Evolutionary conservation across 2,329 filamentous ascomycete genomes (phyloP).

Genomic region (Aspergillus carbonarius): DNA sequence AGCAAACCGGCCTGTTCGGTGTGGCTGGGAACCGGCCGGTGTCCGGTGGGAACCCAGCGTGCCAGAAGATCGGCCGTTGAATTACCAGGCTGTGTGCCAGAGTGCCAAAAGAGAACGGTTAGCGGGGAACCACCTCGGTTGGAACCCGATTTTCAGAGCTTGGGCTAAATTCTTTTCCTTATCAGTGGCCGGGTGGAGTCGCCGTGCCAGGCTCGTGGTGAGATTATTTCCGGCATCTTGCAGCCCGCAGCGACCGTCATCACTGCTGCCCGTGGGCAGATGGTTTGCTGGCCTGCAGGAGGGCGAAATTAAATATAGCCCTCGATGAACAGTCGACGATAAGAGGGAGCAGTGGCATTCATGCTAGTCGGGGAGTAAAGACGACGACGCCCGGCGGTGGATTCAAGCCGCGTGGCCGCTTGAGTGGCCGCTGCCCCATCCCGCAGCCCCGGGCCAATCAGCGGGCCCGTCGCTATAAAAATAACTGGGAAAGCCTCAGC

Average conservation of each 20-base stretch:
- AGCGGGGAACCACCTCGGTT: not conserved
- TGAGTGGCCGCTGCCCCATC: slow-evolving; percentile 3
- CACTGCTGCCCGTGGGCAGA: too few relatives aligned
- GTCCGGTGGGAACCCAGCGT: not conserved
- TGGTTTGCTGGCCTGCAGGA: too few relatives aligned
- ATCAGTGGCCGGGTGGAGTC: not conserved
- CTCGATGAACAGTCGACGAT: too few relatives aligned
- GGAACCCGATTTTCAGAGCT: not conserved
- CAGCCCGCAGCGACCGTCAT: too few relatives aligned
- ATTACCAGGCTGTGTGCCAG: not conserved
- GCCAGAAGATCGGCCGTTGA: slow-evolving; percentile 1
- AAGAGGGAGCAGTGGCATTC: not conserved
- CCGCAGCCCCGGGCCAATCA: not conserved
- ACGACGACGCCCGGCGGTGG: not conserved
- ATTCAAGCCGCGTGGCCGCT: slow-evolving; percentile 5
- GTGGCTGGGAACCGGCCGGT: not conserved
- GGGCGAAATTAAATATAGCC: too few relatives aligned
- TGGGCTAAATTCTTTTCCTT: slow-evolving; percentile 7
- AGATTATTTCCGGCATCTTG: too few relatives aligned
- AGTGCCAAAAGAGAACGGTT: not conserved
- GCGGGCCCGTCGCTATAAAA: not conserved
- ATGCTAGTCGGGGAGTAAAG: not conserved
- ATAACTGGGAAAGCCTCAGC: slow-evolving; percentile 6
- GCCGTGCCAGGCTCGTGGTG: too few relatives aligned
- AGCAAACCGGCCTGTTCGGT: not conserved